Evolutionary conservation across 2,329 filamentous ascomycete genomes (phyloP).

Genomic region (Cryphonectria nitschkei): DNA sequence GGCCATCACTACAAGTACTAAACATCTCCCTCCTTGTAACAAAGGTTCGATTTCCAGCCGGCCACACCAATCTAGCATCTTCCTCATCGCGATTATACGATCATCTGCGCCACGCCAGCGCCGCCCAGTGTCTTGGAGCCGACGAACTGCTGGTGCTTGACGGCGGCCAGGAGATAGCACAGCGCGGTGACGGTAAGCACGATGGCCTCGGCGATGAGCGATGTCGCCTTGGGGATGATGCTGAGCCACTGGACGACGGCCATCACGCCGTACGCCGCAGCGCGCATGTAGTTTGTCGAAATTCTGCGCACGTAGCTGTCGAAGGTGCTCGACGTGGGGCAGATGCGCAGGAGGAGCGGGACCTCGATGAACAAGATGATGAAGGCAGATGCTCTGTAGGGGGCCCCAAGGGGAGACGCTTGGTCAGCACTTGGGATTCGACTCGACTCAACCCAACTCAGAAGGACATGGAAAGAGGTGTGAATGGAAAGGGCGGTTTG

Average conservation of each 20-base stretch:
- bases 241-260: constrained; percentile 84
- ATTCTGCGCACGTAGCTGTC: constrained; percentile 88
- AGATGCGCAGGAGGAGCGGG: constrained; percentile 93
- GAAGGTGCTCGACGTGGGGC: constrained; percentile 89
- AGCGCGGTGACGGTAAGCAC: constrained; percentile 75
- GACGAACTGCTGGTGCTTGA: constrained; percentile 85
- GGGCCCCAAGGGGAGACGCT: background rate
- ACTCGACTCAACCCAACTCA: too few relatives aligned
- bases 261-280: constrained; percentile 82
- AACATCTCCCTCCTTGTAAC: background rate
- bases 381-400: constrained; percentile 66
- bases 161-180: constrained; percentile 79
- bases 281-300: constrained; percentile 96
- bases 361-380: constrained; percentile 87
- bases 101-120: constrained; percentile 95
- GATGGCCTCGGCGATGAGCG: constrained; percentile 84
- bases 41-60: too few relatives aligned
- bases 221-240: constrained; percentile 65
- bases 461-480: background rate
- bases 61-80: background rate
- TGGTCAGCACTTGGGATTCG: constrained; percentile 10
- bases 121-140: constrained; percentile 96
- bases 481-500: background rate
- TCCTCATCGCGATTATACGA: constrained; percentile 64
- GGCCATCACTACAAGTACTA: background rate